phyloP scores from a whole-genome alignment of 768 basidiomycete genomes.

The Podaxis sp. region DNA sequence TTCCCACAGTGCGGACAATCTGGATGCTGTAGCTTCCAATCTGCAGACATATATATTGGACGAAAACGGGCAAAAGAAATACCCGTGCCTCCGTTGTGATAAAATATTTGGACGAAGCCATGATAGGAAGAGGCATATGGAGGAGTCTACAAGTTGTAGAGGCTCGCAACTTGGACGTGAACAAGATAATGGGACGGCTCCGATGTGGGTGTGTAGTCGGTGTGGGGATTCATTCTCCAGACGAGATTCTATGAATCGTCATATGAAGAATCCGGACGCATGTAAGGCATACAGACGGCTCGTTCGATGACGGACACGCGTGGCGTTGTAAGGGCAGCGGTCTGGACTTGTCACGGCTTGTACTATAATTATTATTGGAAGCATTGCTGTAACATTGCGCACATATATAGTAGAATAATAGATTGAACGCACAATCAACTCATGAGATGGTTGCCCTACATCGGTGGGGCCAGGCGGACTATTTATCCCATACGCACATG shows the following conservation, averaged over 20 bases:
- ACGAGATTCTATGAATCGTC: slow-evolving; percentile 6
- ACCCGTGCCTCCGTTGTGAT: slow-evolving; percentile 6
- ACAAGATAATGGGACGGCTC: neutral
- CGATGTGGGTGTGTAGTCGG: slow-evolving; percentile 5
- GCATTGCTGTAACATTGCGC: neutral
- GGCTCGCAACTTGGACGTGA: neutral
- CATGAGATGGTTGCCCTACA: neutral
- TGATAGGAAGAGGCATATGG: slow-evolving; percentile 8
- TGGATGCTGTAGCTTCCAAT: neutral
- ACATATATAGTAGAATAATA: neutral
- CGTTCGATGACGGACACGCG: neutral
- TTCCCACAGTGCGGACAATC: neutral
- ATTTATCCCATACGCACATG: slow-evolving; percentile 68
- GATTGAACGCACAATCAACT: neutral
- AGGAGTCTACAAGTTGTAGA: slow-evolving; percentile 10
- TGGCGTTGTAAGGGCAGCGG: neutral
- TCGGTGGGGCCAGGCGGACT: neutral
- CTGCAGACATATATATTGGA: neutral
- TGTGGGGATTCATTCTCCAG: slow-evolving; percentile 9
- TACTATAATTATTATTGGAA: slow-evolving; percentile 3
- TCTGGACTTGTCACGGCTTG: neutral
- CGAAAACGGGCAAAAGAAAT: slow-evolving; percentile 3
- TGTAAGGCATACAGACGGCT: slow-evolving; percentile 3
- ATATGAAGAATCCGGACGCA: slow-evolving; percentile 8
- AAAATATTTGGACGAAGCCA: slow-evolving; percentile 7